A percentile compares a stretch with the other conserved stretches of the same genome.
Evolutionary conservation across 768 basidiomycete species (phyloP).

Genomic region (Russula lepida): DNA sequence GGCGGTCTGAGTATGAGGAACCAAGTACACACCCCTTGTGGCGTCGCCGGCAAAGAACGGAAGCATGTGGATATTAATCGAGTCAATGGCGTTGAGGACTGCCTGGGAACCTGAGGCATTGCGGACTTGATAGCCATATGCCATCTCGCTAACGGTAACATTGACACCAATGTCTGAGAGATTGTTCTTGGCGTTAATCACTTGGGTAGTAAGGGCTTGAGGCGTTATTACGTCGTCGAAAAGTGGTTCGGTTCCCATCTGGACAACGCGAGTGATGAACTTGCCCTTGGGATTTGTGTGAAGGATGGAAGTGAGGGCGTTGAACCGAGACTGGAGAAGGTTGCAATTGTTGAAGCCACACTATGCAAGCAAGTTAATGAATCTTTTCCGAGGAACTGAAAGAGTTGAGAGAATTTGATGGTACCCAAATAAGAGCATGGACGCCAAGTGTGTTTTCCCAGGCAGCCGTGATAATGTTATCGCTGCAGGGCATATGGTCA

Average conservation of each 20-base stretch:
- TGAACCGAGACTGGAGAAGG: conserved; percentile 16
- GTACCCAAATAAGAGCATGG: conserved; percentile 65
- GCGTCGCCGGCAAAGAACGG: conserved; percentile 55
- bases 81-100: conserved; percentile 51
- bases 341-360: conserved; percentile 27
- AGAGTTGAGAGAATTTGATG: conserved; percentile 10
- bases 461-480: conserved; percentile 57
- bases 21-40: conserved; percentile 38
- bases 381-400: neutral
- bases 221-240: conserved; percentile 45
- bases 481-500: conserved; percentile 27
- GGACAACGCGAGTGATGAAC: conserved; percentile 55
- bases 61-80: conserved; percentile 59
- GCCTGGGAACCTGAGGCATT: conserved; percentile 37
- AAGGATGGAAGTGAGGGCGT: conserved; percentile 24
- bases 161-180: conserved; percentile 46
- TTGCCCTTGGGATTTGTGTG: conserved; percentile 35
- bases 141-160: conserved; percentile 45
- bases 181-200: conserved; percentile 38
- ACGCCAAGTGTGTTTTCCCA: conserved; percentile 60
- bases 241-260: conserved; percentile 67
- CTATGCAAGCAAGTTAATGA: conserved; percentile 9
- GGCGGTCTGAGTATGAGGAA: neutral
- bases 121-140: conserved; percentile 36
- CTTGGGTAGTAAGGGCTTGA: conserved; percentile 42